Evolutionary conservation across 2,329 filamentous ascomycete species (phyloP), one percentile per base, ranked within the genome.

Genomic region (Nemania diffusa): DNA sequence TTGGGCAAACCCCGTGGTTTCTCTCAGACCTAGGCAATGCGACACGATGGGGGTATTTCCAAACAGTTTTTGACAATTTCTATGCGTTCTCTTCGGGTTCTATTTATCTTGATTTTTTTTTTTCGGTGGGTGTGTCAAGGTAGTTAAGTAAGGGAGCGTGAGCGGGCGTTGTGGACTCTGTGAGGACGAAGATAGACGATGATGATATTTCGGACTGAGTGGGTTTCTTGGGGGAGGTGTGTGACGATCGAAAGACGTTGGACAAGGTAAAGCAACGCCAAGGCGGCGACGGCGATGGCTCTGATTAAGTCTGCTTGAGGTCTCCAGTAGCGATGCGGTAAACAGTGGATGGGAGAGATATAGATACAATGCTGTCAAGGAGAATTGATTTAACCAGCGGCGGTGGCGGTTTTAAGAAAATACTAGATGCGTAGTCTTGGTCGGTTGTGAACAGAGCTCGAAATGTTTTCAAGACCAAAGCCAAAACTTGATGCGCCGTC

Each of bases 391-490:
- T 22, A 26, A 60, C 24, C 32, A 46, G 62, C 24, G 50, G 62
- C 20, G 50, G 62, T 63, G 65, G 59, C 52, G 64, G 58, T 59
- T 60, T 63, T 46, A 40, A 51, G 37, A 62, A 65, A 61, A 59
- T 53, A 53, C 32, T 48, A 44, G 55, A 34, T 55, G 17, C 37
- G 60, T 61, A 34, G 58, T 59, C 42, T 62, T 64, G 62, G 62
- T 68, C 70, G 67, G 67, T 66, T 70, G 68, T 68, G 69, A 62
- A 64, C 51, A 64, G 53, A 67, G 57, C 61, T 73, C 69, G 68
- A 74, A 75, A 75, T 75, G 73, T 74, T 75, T 75, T 73, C 72
- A 69, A 74, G 63, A 69, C 72, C 68, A 61, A 51, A 34, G 34
- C 55, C 55, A 65, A 65, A 64, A 64, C 57, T 52, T 56, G 46